Conservation (phyloP, 1,284 basidiomycete species). For the Xerocomus amazonicus region DNA sequence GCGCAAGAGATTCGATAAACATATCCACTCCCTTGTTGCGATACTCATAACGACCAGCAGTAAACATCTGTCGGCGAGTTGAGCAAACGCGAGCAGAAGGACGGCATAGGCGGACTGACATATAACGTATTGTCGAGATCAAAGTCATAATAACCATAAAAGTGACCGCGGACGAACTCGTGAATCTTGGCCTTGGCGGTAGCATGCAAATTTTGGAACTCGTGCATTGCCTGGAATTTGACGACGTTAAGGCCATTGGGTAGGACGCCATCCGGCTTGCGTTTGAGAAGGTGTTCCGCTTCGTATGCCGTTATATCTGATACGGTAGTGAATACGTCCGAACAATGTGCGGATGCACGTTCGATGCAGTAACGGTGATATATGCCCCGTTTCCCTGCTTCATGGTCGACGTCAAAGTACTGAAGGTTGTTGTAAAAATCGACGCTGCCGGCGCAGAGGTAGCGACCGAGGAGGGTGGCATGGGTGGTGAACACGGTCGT, state of each 20-base stretch:
- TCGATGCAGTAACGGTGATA: conserved; percentile 94
- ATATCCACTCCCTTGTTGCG: conserved; percentile 99
- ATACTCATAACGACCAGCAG: conserved; percentile 98
- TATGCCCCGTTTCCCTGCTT: conserved; percentile 97
- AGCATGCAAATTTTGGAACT: conserved; percentile 96
- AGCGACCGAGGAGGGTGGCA: conserved; percentile 96
- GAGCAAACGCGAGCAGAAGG: neutral
- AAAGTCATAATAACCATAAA: conserved; percentile 97
- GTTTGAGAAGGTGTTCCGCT: conserved; percentile 91
- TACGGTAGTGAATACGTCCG: conserved; percentile 98
- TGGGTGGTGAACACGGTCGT: conserved; percentile 98
- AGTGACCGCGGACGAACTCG: conserved; percentile 96
- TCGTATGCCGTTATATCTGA: conserved; percentile 98
- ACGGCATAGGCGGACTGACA: conserved; percentile 39
- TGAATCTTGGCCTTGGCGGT: conserved; percentile 95
- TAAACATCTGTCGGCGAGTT: conserved; percentile 70
- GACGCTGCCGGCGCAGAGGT: conserved; percentile 95
- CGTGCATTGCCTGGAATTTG: conserved; percentile 94
- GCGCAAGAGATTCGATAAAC: conserved; percentile 96
- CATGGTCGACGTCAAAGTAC: conserved; percentile 99
- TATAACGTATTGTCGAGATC: conserved; percentile 96
- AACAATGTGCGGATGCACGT: conserved; percentile 89
- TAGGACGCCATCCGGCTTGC: conserved; percentile 97
- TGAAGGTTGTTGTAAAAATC: conserved; percentile 99
- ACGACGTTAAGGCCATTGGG: conserved; percentile 98